Conservation (phyloP, 176 grass and related monocot genomes). For the Rhipidocladum racemiflorum region DNA sequence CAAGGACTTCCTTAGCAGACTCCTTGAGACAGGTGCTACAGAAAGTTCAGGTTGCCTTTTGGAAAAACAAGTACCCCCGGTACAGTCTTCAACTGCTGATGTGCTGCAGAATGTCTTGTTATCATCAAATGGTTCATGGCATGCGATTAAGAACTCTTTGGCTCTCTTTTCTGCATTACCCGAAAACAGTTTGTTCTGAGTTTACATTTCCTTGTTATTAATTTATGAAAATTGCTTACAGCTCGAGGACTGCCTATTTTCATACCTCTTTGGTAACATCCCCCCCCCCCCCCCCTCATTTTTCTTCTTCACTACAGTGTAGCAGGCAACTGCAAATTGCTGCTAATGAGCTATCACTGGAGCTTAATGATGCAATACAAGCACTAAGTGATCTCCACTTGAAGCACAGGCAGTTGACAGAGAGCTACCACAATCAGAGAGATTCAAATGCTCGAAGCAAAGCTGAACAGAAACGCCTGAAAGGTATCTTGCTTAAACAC, state of each 20-base stretch:
- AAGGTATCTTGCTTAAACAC: slow-evolving; percentile 57
- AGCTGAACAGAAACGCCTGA: slow-evolving; percentile 64
- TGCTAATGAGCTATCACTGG: slow-evolving; percentile 36
- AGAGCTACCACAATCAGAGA: slow-evolving; percentile 51
- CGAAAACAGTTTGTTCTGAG: slow-evolving; percentile 47
- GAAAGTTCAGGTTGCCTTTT: slow-evolving; percentile 58
- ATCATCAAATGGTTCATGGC: slow-evolving; percentile 48
- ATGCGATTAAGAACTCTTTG: slow-evolving; percentile 36
- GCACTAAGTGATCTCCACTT: slow-evolving; percentile 68
- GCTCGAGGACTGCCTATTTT: neutral
- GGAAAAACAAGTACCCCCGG: slow-evolving; percentile 31
- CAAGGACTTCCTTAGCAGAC: slow-evolving; percentile 54
- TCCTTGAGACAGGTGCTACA: slow-evolving; percentile 61
- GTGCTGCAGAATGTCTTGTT: slow-evolving; percentile 47
- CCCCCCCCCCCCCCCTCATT: slow-evolving; percentile 11
- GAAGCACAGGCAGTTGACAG: slow-evolving; percentile 59
- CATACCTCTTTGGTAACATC: neutral
- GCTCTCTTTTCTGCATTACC: slow-evolving; percentile 40
- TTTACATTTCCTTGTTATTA: slow-evolving; percentile 34
- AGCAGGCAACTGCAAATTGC: slow-evolving; percentile 33
- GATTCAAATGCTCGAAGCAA: slow-evolving; percentile 49
- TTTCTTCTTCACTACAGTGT: slow-evolving; percentile 31
- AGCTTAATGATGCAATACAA: slow-evolving; percentile 49
- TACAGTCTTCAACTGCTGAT: slow-evolving; percentile 37
- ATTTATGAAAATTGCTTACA: slow-evolving; percentile 16